phyloP scores from a whole-genome alignment of 805 yeast species.

The Saturnispora sekii region DNA sequence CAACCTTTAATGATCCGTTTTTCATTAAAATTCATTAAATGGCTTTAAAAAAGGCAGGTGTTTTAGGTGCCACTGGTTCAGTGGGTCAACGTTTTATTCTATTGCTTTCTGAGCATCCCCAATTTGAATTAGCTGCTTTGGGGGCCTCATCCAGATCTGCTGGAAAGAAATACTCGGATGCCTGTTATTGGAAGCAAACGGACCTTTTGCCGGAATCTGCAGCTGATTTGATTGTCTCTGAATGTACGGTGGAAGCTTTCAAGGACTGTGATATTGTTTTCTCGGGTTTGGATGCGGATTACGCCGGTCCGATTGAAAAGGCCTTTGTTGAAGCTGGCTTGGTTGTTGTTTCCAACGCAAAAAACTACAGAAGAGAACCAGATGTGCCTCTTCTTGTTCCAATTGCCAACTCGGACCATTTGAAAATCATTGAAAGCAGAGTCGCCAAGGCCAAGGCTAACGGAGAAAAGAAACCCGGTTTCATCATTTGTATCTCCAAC shows the following conservation, averaged over 20 bases:
- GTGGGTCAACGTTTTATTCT: slow-evolving; percentile 95
- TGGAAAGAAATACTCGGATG: slow-evolving; percentile 77
- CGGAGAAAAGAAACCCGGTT: slow-evolving; percentile 57
- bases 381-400: slow-evolving; percentile 93
- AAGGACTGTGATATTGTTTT: slow-evolving; percentile 89
- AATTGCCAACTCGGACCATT: slow-evolving; percentile 86
- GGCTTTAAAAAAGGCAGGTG: slow-evolving; percentile 56
- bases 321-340: slow-evolving; percentile 75
- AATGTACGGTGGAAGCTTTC: slow-evolving; percentile 70
- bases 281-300: slow-evolving; percentile 88
- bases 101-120: slow-evolving; percentile 77
- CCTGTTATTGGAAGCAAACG: slow-evolving; percentile 93
- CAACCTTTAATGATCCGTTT: not conserved
- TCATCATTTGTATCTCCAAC: slow-evolving; percentile 89
- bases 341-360: slow-evolving; percentile 87
- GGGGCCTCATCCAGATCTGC: slow-evolving; percentile 96
- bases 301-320: slow-evolving; percentile 87
- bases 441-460: slow-evolving; percentile 43
- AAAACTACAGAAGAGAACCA: slow-evolving; percentile 82
- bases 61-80: slow-evolving; percentile 95
- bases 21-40: slow-evolving; percentile 3
- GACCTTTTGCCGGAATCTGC: slow-evolving; percentile 64
- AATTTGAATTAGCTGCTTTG: slow-evolving; percentile 70
- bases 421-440: slow-evolving; percentile 57
- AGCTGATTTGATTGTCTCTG: slow-evolving; percentile 54